Evolutionary conservation across 169 alveolate genomes (phyloP).

Genomic region (Theileria orientalis): DNA sequence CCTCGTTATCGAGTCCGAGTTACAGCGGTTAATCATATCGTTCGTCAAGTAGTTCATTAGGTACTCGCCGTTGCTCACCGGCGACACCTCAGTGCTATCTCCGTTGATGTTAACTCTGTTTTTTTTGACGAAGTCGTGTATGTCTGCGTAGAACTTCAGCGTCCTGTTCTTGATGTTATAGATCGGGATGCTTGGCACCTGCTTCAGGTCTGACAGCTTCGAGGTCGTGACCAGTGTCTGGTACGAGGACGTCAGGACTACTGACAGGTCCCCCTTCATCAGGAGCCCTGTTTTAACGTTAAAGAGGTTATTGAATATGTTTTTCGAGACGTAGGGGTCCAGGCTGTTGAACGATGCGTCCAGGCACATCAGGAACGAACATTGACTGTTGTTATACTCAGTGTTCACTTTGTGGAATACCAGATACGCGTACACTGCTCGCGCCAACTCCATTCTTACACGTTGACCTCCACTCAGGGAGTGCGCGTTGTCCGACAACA

Average conservation of each 20-base stretch:
- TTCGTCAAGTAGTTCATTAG: not conserved
- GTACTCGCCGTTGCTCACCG: too few species aligned
- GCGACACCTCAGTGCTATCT: not conserved
- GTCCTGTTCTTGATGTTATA: not conserved
- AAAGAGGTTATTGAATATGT: not conserved
- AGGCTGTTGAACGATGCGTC: slow-evolving; percentile 47
- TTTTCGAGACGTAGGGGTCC: slow-evolving; percentile 7
- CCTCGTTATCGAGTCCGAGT: not conserved
- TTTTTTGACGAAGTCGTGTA: not conserved
- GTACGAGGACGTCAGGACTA: not conserved
- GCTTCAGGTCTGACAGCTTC: not conserved
- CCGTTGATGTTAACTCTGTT: not conserved
- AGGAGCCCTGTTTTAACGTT: slow-evolving; percentile 16
- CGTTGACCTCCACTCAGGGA: slow-evolving; percentile 92
- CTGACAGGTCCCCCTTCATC: slow-evolving; percentile 23
- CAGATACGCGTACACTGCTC: slow-evolving; percentile 83
- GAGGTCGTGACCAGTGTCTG: not conserved
- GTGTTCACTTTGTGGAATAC: slow-evolving; percentile 42
- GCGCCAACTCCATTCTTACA: slow-evolving; percentile 88
- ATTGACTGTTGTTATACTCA: slow-evolving; percentile 25
- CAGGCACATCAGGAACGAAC: slow-evolving; percentile 56
- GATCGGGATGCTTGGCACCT: not conserved
- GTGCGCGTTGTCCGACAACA: slow-evolving; percentile 35
- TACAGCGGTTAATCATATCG: not conserved
- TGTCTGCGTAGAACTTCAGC: not conserved